Evolutionary conservation across 2,329 filamentous ascomycete genomes (phyloP), one percentile per base, ranked within the genome.

Genomic region (Microcyclospora tardicrescens): DNA sequence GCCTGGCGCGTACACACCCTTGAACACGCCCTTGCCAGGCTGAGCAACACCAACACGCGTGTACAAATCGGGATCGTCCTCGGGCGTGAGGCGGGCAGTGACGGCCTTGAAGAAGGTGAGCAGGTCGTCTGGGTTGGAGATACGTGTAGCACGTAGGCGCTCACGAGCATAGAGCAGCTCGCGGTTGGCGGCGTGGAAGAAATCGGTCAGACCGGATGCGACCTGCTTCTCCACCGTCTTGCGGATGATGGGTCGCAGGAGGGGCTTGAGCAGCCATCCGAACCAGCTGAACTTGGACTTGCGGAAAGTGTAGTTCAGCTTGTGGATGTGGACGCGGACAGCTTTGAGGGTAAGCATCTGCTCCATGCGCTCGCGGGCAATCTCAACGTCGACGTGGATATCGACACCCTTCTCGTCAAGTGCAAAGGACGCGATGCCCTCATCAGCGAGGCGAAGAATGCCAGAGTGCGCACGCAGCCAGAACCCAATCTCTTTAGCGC

Each of bases 321-420:
- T 86, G 65, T 95, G 86, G 44, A 95, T 82, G 49, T 77, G 73
- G 1, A 94, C 87, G 2, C 77, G 70, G 8, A 94, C 86, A 10
- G 71, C 71, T 30, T 77, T 76, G 5, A 96, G 71, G 0, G 79
- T 77, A 8, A 96, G 70, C 10, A 96, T 81, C 52, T 87, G 77
- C 52, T 95, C 87, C 2, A 93, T 62, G 2, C 72, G 69, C 45
- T 87, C 81, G 42, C 79, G 79, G 35, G 80, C 81, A 37, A 96
- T 75, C 55, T 93, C 86, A 0, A 95, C 64, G 48, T 94, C 85
- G 5, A 95, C 64, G 19, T 83, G 77, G 36, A 96, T 74, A 57
- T 95, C 89, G 41, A 95, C 77, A 13, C 89, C 89, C 14, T 83
- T 75, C 49, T 89, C 78, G 58, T 95, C 89, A 5, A 96, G 74